Evolutionary conservation across 2,329 filamentous ascomycete species (phyloP).

Genomic region (Stagonosporopsis chrysanthemi): DNA sequence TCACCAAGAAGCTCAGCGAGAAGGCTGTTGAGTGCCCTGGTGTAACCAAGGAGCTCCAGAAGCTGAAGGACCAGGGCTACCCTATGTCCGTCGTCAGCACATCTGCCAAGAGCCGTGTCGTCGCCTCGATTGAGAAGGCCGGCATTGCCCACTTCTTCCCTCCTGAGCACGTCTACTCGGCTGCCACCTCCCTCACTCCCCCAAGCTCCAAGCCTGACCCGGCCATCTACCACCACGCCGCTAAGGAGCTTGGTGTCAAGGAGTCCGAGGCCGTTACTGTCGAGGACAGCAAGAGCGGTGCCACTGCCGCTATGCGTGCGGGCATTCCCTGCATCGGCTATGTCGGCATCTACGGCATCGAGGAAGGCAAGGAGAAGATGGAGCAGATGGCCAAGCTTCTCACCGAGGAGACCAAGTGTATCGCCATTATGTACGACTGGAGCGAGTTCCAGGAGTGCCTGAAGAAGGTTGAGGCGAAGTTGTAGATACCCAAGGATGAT

Average conservation of each 20-base stretch:
- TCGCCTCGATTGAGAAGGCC: conserved; percentile 80
- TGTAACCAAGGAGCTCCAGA: conserved; percentile 71
- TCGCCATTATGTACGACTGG: conserved; percentile 61
- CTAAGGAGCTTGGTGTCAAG: conserved; percentile 75
- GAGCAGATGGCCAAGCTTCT: conserved; percentile 59
- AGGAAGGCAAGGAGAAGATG: conserved; percentile 54
- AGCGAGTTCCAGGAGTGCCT: conserved; percentile 58
- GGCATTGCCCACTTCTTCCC: conserved; percentile 81
- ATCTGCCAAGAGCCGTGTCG: conserved; percentile 78
- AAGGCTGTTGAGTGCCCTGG: conserved; percentile 73
- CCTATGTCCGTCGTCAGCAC: conserved; percentile 81
- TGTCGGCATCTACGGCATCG: conserved; percentile 68
- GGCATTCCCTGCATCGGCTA: conserved; percentile 85
- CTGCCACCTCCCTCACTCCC: conserved; percentile 76
- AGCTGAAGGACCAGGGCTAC: conserved; percentile 71
- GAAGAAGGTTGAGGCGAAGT: conserved; percentile 56
- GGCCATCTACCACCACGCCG: conserved; percentile 82
- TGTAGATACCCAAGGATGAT: conserved; percentile 33
- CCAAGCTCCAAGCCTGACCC: conserved; percentile 94
- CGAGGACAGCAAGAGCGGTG: conserved; percentile 88
- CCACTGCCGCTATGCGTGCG: conserved; percentile 77
- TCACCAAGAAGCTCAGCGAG: conserved; percentile 79
- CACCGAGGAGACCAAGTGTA: conserved; percentile 57
- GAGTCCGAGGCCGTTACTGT: conserved; percentile 78
- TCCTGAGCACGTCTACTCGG: conserved; percentile 78